Evolutionary conservation across 768 basidiomycete genomes (phyloP).

Genomic region (Termitomyces sp.): DNA sequence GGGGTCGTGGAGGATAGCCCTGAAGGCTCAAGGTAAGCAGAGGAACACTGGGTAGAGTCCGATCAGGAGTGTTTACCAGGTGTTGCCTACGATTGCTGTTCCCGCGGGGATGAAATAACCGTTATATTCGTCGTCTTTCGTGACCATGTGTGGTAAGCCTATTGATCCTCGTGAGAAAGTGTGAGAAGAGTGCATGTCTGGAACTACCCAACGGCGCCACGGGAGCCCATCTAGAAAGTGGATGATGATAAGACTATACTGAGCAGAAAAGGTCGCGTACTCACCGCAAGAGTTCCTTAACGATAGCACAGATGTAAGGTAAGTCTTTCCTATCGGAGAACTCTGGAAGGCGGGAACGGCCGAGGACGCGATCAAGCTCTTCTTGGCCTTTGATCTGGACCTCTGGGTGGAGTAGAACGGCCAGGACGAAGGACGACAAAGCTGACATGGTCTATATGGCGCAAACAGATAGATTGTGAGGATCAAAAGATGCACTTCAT

Average conservation of each 20-base stretch:
- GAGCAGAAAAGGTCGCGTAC: not conserved
- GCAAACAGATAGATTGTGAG: not conserved
- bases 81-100: conserved; percentile 35
- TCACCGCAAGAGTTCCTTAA: conserved; percentile 31
- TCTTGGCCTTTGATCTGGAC: conserved; percentile 23
- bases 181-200: not conserved
- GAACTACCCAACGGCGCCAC: conserved; percentile 23
- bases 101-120: conserved; percentile 41
- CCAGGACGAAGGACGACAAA: conserved; percentile 29
- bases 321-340: conserved; percentile 22
- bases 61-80: conserved; percentile 23
- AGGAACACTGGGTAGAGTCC: not conserved
- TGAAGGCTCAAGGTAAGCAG: conserved; percentile 11
- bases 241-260: not conserved
- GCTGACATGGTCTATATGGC: conserved; percentile 24
- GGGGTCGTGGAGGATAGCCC: conserved; percentile 49
- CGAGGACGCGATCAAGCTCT: conserved; percentile 26
- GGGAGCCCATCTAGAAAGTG: conserved; percentile 22
- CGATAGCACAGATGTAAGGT: conserved; percentile 37
- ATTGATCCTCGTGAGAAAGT: not conserved
- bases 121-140: conserved; percentile 35
- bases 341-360: conserved; percentile 22
- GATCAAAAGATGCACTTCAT: not conserved
- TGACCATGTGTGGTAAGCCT: conserved; percentile 33
- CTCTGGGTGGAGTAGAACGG: conserved; percentile 29